Base-by-base conservation (phyloP, 768 basidiomycete species). In the Paxillus rubicundulus region DNA sequence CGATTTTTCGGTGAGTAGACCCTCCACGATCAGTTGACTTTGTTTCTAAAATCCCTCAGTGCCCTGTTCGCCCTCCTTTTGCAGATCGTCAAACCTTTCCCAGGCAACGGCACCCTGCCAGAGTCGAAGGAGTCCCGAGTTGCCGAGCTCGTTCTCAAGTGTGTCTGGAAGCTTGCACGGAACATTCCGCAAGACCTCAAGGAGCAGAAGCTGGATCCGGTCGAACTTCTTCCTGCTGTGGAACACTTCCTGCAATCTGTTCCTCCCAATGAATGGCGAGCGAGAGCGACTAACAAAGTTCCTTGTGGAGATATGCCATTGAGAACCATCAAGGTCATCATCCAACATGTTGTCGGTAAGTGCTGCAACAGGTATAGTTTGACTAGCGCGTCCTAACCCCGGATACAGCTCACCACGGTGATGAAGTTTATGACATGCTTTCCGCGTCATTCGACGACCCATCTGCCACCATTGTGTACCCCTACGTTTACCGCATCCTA, bases 221-320 rank as follows among this genome's bases (percentile, higher is more conserved):
- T 92, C 16, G 90, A 93, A 59, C 72, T 99, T 30, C 88, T 98
- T 65, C 87, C 87, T 14, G 88, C 94, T 5, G 87, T 99, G 55
- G 97, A 99, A 66, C 85, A 91, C 55, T 98, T 99, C 72, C 69
- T 98, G 45, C 88, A 93, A 64, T 91, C 87, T 1, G 86, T 98
- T 27, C 89, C 92, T 42, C 97, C 97, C 1, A 94, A 93, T 55
- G 94, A 97, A 69, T 99, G 95, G 92, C 84, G 96, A 47, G 86
- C 89, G 12, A 78, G 97, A 56, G 91, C 92, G 9, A 87, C 86
- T 1, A 93, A 91, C 65, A 89, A 87, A 57, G 84, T 98, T 2
- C 95, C 97, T 3, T 89, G 95, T 64, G 95, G 94, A 21, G 97
- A 99, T 63, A 95, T 98, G 95, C 97, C 97, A 2, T 71, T 99